Conservation (phyloP, 2,329 filamentous ascomycete species). For the Bertia moriformis region DNA sequence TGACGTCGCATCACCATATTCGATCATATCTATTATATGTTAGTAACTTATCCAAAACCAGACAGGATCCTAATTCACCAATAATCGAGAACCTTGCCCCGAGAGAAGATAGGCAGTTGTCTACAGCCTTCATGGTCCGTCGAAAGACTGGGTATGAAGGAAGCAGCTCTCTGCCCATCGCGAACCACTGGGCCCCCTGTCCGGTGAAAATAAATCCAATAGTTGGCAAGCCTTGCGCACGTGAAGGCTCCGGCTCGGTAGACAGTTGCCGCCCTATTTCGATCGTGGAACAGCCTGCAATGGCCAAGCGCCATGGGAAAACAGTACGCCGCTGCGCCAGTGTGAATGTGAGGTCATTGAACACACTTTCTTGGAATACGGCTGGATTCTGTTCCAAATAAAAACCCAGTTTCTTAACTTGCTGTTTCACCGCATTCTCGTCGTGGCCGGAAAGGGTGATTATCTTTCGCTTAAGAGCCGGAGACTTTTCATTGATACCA, state of each 20-base stretch:
- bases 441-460: background rate
- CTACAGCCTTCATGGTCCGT: slow-evolving; percentile 4
- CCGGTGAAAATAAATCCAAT: slow-evolving; percentile 14
- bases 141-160: background rate
- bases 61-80: no score
- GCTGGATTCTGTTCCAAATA: background rate
- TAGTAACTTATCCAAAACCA: no score
- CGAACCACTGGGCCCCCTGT: background rate
- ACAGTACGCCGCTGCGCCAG: background rate
- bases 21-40: no score
- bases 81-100: slow-evolving; percentile 4
- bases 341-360: background rate
- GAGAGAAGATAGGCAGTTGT: no score
- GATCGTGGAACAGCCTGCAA: background rate
- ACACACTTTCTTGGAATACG: background rate
- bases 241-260: background rate
- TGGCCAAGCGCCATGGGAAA: background rate
- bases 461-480: no score
- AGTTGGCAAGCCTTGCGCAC: background rate
- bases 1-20: no score
- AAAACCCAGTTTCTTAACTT: background rate
- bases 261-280: background rate
- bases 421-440: background rate
- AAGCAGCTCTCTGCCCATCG: slow-evolving; percentile 4
- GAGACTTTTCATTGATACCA: no score